phyloP scores from a whole-genome alignment of 1,139 yeast genomes.

The Taphrina pruni region DNA sequence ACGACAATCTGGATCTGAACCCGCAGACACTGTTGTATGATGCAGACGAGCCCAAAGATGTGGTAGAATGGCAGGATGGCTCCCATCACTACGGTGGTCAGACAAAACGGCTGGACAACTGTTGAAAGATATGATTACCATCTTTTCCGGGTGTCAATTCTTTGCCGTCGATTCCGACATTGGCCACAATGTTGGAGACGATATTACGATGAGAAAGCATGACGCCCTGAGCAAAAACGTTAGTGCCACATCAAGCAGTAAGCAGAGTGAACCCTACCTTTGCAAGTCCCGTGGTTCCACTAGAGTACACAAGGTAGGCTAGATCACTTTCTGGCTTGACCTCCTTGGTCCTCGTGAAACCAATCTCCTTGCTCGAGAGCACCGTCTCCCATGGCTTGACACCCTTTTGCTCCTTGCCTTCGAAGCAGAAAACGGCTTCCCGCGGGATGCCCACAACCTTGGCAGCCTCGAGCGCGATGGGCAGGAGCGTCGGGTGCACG shows the following conservation, averaged over 20 bases:
- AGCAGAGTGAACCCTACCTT: not conserved
- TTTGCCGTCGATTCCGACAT: conserved; percentile 38
- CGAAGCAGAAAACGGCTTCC: conserved; percentile 30
- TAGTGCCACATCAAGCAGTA: not conserved
- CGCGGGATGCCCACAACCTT: conserved; percentile 31
- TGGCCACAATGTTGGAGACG: conserved; percentile 47
- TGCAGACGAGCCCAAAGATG: conserved; percentile 43
- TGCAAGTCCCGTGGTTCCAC: conserved; percentile 69
- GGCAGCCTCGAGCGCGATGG: conserved; percentile 50
- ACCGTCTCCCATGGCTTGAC: conserved; percentile 43
- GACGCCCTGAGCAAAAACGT: conserved; percentile 61
- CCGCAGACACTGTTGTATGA: conserved; percentile 38
- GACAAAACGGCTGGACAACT: not conserved
- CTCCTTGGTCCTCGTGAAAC: conserved; percentile 44
- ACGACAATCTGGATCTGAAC: conserved; percentile 41
- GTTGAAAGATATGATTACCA: conserved; percentile 25
- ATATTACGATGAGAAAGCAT: conserved; percentile 57
- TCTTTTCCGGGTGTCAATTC: conserved; percentile 28
- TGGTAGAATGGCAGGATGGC: conserved; percentile 40
- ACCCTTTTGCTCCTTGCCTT: conserved; percentile 44
- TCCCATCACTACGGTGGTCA: conserved; percentile 11
- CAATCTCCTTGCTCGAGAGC: conserved; percentile 44
- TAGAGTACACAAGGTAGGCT: conserved; percentile 62
- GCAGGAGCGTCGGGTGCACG: conserved; percentile 45
- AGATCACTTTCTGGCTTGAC: conserved; percentile 45